These are phyloP conservation scores for Cardamine resedifolia DNA, from an alignment of 345 rosid genomes.

Conservation along the genomic window DNA sequence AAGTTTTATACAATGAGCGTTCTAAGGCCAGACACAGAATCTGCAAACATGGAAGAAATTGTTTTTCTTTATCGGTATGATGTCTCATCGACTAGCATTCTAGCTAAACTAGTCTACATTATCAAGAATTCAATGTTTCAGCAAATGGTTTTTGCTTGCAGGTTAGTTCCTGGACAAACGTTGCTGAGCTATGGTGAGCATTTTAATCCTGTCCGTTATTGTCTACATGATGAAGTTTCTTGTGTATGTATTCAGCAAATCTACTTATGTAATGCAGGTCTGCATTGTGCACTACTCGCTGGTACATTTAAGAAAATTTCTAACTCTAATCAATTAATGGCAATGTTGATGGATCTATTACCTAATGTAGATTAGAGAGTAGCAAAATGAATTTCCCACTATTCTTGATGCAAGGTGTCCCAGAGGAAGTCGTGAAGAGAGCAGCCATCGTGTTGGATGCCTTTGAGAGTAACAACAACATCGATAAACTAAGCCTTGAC, in stretches of 20 bases:
- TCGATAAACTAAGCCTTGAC: conserved; percentile 56
- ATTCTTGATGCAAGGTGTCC: conserved; percentile 55
- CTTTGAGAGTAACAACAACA: conserved; percentile 45
- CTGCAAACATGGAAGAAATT: conserved; percentile 61
- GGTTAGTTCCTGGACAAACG: conserved; percentile 83
- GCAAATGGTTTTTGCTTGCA: conserved; percentile 40
- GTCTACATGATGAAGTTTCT: conserved; percentile 17
- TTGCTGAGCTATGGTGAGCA: conserved; percentile 82
- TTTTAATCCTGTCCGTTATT: not conserved
- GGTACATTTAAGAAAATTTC: conserved; percentile 41
- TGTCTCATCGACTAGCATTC: conserved; percentile 6
- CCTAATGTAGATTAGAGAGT: not conserved
- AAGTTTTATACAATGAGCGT: conserved; percentile 91
- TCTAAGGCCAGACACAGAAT: conserved; percentile 64
- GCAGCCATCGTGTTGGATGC: conserved; percentile 64
- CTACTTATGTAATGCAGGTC: conserved; percentile 51
- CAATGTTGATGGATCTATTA: conserved; percentile 3
- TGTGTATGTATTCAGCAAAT: not conserved
- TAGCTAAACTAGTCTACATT: not conserved
- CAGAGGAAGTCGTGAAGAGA: conserved; percentile 77
- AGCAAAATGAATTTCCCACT: not conserved
- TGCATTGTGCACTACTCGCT: conserved; percentile 86
- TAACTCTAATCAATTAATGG: not conserved
- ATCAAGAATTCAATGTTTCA: not conserved
- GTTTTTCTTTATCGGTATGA: conserved; percentile 85